Evolutionary conservation across 176 grass and related monocot genomes (phyloP), one percentile per base, ranked within the genome.

Genomic region (Calamus simplicifolius): DNA sequence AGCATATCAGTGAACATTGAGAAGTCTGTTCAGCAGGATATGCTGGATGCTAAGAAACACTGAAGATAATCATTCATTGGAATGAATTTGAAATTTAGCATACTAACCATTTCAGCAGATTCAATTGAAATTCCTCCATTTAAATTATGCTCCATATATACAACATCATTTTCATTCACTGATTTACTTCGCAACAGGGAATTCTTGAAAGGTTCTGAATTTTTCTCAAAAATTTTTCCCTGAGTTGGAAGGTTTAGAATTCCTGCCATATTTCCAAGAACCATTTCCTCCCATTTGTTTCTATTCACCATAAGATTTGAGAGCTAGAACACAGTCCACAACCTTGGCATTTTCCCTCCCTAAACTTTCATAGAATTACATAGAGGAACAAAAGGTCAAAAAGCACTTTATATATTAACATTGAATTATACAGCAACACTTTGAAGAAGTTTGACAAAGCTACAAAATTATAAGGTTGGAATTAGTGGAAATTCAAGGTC

Each of bases 301-400:
- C 93, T 87, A 98, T 56, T 89, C 93, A 27, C 81, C 74, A 62
- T 88, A 98, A 30, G 87, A 92, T 52, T 85, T 92, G 66, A 98
- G 72, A 61, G 87, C 84, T 66, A 98, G 81, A 57, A 92, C 84
- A 26, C 93, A 89, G 62, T 98, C 83, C 58, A 98, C 88, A n/a
- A n/a, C n/a, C 76, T 87, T 85, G 50, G 78, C 76, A 77, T 82
- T 80, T 98, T 98, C 58, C 93, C 93, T 89, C 93, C 93, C 93
- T 98, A 73, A 67, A 54, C n/a, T 56, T 77, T 29, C 50, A 83
- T 1, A 35, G 5, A 35, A 35, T 35, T 35, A 8, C 6, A 35
- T 8, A 35, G 31, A 8, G 5, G 31, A 35, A 35, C 31, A 35
- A 35, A 35, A 35, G 31, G 8, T 35, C 8, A 8, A 31, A n/a